Evolutionary conservation across 441 rosid genomes (phyloP).

Genomic region (Iberis amara): DNA sequence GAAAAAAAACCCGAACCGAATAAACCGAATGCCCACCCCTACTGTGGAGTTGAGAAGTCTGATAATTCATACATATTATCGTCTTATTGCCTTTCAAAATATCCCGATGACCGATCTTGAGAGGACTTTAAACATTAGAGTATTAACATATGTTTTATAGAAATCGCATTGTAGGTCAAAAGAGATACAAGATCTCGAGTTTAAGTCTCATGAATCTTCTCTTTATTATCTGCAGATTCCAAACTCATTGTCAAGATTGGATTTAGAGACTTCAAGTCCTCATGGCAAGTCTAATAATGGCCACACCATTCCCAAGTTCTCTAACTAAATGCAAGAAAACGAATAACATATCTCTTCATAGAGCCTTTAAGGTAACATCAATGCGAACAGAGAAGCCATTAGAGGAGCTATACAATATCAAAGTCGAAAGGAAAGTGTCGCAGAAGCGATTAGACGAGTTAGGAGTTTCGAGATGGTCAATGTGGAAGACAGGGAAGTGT

Average conservation of each 20-base stretch:
- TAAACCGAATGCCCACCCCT: too few relatives aligned
- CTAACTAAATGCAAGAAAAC: conserved; percentile 31
- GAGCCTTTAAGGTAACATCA: conserved; percentile 40
- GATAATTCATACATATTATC: too few relatives aligned
- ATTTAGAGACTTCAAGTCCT: conserved; percentile 11
- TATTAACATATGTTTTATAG: not conserved
- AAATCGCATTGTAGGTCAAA: not conserved
- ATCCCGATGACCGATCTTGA: conserved; percentile 6
- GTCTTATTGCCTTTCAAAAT: conserved; percentile 1
- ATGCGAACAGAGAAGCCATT: conserved; percentile 59
- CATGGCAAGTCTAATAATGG: conserved; percentile 43
- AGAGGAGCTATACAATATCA: conserved; percentile 75
- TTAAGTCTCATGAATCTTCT: not conserved
- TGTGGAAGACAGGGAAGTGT: conserved; percentile 85
- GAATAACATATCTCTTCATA: not conserved
- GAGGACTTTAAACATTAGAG: too few relatives aligned
- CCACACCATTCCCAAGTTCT: conserved; percentile 36
- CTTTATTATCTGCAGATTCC: conserved; percentile 1
- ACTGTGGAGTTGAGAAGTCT: too few relatives aligned
- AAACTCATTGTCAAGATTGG: conserved; percentile 12
- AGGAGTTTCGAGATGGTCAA: conserved; percentile 84
- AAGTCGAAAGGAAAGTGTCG: conserved; percentile 65
- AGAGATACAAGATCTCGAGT: not conserved
- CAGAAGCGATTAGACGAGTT: conserved; percentile 51
- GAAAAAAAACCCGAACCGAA: too few relatives aligned